These are phyloP conservation scores for Pythium apleroticum DNA, from an alignment of 352 stramenopile species.

Conservation along the genomic window DNA sequence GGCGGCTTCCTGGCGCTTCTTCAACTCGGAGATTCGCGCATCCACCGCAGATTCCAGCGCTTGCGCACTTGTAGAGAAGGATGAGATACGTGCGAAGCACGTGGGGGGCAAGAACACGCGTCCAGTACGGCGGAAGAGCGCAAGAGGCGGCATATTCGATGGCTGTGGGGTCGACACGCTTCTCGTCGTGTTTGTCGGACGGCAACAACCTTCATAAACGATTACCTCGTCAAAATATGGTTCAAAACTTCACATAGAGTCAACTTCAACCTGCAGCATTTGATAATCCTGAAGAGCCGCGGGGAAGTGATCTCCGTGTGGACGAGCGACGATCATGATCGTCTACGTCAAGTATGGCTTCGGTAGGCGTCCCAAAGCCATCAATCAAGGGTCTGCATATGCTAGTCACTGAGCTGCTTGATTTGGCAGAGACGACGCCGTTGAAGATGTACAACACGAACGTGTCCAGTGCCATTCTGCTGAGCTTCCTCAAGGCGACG, in stretches of 20 bases:
- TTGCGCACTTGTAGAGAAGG: constrained; percentile 46
- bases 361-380: constrained; percentile 33
- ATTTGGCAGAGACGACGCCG: constrained; percentile 41
- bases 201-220: neutral
- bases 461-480: constrained; percentile 64
- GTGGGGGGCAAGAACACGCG: constrained; percentile 1
- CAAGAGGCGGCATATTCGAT: neutral
- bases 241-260: neutral
- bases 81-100: neutral
- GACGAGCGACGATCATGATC: constrained; percentile 37
- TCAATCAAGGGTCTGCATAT: neutral
- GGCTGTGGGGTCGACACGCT: neutral
- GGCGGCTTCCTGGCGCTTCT: constrained; percentile 43
- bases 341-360: constrained; percentile 86
- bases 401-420: neutral
- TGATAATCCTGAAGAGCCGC: constrained; percentile 23
- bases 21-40: constrained; percentile 65
- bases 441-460: constrained; percentile 80
- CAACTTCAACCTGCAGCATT: constrained; percentile 16
- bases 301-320: neutral
- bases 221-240: neutral
- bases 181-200: neutral
- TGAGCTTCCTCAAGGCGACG: constrained; percentile 67
- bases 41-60: constrained; percentile 32
- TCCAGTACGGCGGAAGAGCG: neutral